Evolutionary conservation across 1,284 basidiomycete species (phyloP), one percentile per base, ranked within the genome.

Genomic region (Leccinum subrobustum): DNA sequence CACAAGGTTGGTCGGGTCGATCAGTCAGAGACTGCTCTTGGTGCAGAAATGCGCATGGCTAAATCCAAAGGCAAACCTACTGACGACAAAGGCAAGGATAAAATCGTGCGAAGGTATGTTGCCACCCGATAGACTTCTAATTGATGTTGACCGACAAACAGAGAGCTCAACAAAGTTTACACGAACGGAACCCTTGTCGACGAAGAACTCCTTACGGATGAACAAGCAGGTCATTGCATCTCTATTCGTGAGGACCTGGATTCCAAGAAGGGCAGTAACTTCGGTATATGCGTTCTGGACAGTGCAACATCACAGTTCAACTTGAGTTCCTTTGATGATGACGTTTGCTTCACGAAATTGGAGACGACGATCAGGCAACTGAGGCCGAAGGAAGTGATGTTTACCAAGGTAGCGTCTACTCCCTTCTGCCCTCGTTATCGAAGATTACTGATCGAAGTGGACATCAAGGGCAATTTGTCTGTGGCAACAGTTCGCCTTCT

Each of bases 1-100:
- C 94, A 97, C 79, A 98, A 98, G 77, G 94, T 99, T 60, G 97
- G 97, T 16, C 88, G 94, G 14, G 97, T 99, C 9, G 96, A 98
- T 71, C 97, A 99, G 76, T 88, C 90, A 2, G 97, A 99, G 77
- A 99, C 97, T 0, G 95, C 89, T 3, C 81, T 92, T 14, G 90
- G 89, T 4, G 89, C 89, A 6, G 90, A 92, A 72, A 92, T 92
- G 89, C 85, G 89, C 14, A 69, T 91, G 61, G 88, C 88, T 7
- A 87, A 87, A 6, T 83, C 92, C 55, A 91, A 89, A 73, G 81
- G 81, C 1, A 88, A 86, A 69, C 70, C 71, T 14, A n/a, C 56
- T 5, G 78, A 77, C 23, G 76, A 73, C 75, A 67, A 82, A 65
- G 77, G 81, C 67, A 86, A 83, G 69, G 89, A 88, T 33, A 92